Base-by-base conservation (phyloP, 2,329 filamentous ascomycete species). In the Cadophora malorum region DNA sequence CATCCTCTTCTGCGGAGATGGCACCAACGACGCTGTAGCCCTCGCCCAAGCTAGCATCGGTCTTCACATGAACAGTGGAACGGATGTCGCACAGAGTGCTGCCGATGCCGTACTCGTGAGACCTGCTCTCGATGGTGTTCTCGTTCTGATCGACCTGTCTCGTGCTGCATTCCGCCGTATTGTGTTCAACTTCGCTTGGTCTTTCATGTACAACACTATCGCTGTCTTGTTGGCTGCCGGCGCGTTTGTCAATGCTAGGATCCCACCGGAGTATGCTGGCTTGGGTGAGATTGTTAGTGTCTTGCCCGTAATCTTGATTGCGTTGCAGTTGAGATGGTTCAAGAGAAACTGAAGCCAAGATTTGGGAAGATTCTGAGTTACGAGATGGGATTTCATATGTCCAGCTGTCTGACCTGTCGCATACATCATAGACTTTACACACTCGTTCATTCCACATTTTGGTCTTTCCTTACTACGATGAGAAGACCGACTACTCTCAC, bases 21-120 rank as follows among this genome's bases (percentile, higher is more conserved):
- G 92, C 1, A 93, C 90, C 14, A 95, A 95, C 76, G 91, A 95
- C 74, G 90, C 92, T 0, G 83, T 87, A 2, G 92, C 92, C 0
- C 83, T 95, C 2, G 88, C 90, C 0, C 86, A 89, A 74, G 90
- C 92, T 1, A 85, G 85, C 7, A 84, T 95, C 31, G 92, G 92
- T 35, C 82, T 94, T 0, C 90, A 92, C 72, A 86, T 95, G 76
- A 86, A 85, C 68, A 78, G 79, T 52, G 83, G 83, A 6, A 87
- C 84, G 0, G 91, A 93, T 66, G 82, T 94, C 1, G 89, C 92
- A 0, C 81, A 86, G 64, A 83, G 82, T 1, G 89, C 90, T 0
- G 89, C 92, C 0, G 90, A 94, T 72, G 87, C 91, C 0, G 86
- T 93, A 0, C 83, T 95, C 14, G 82, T 92, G 76, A 83, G 85